Evolutionary conservation across 1,284 basidiomycete species (phyloP).

Genomic region (Earliella scabrosa): DNA sequence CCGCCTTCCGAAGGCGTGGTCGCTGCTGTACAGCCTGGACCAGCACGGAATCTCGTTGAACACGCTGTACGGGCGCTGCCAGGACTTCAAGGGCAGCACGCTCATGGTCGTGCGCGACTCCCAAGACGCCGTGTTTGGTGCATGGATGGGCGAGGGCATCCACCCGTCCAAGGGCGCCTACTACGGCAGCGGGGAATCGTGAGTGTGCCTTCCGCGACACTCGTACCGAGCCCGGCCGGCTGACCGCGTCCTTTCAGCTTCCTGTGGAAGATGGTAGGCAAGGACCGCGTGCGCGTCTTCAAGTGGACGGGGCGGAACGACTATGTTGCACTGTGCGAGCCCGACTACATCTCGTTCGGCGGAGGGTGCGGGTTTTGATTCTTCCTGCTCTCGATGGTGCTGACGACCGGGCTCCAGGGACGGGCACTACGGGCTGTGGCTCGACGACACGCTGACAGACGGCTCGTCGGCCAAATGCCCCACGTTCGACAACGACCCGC

Average conservation of each 20-base stretch:
- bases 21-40: slow-evolving; percentile 90
- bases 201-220: slow-evolving; percentile 32
- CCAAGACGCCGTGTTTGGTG: slow-evolving; percentile 73
- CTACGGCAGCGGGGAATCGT: slow-evolving; percentile 89
- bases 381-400: not conserved
- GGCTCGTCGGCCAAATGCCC: slow-evolving; percentile 87
- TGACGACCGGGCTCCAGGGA: slow-evolving; percentile 52
- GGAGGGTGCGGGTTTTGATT: slow-evolving; percentile 66
- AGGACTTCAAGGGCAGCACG: slow-evolving; percentile 47
- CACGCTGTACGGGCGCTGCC: slow-evolving; percentile 81
- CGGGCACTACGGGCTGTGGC: slow-evolving; percentile 86
- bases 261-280: slow-evolving; percentile 62
- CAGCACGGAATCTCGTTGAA: slow-evolving; percentile 94
- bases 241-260: slow-evolving; percentile 53
- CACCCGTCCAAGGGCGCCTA: slow-evolving; percentile 64
- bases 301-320: slow-evolving; percentile 91
- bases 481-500: slow-evolving; percentile 87
- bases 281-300: slow-evolving; percentile 63
- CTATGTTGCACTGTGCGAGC: slow-evolving; percentile 88
- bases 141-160: slow-evolving; percentile 80
- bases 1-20: slow-evolving; percentile 83
- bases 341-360: slow-evolving; percentile 83
- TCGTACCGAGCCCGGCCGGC: not conserved
- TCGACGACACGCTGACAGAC: slow-evolving; percentile 83
- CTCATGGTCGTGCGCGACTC: slow-evolving; percentile 66